Evolutionary conservation across 257 asterid genomes (phyloP).

Genomic region (Rauvolfia tetraphylla): DNA sequence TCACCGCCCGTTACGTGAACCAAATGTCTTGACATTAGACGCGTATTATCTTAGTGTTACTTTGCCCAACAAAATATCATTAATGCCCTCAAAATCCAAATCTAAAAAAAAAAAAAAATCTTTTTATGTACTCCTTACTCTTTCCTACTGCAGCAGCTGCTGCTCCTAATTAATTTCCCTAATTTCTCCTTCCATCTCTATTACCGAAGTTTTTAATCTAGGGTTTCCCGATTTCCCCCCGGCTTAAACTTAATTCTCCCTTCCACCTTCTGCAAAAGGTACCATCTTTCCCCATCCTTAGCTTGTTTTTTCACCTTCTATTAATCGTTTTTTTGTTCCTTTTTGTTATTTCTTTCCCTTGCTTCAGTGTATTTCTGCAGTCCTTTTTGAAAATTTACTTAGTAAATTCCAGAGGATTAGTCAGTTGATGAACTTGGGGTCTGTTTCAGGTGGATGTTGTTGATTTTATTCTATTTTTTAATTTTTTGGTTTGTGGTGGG

Average conservation of each 20-base stretch:
- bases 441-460: neutral
- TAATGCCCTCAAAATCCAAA: neutral
- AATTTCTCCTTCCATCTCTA: neutral
- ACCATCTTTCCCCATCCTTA: neutral
- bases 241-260: neutral
- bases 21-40: neutral
- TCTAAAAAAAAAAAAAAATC: neutral
- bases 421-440: neutral
- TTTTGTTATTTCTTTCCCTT: neutral
- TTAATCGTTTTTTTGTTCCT: neutral
- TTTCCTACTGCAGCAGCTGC: neutral
- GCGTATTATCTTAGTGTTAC: neutral
- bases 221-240: neutral
- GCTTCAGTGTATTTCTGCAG: neutral
- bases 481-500: neutral
- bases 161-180: neutral
- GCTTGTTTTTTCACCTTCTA: neutral
- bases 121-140: neutral
- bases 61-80: neutral
- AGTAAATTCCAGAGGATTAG: neutral
- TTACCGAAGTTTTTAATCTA: conserved; percentile 1
- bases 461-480: neutral
- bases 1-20: neutral
- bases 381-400: neutral
- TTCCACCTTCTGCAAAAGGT: neutral